A percentile compares a stretch with the other conserved stretches of the same genome.
These are phyloP conservation scores for Daldinia sp. DNA, from an alignment of 2,329 filamentous ascomycete genomes.

Conservation along the genomic window DNA sequence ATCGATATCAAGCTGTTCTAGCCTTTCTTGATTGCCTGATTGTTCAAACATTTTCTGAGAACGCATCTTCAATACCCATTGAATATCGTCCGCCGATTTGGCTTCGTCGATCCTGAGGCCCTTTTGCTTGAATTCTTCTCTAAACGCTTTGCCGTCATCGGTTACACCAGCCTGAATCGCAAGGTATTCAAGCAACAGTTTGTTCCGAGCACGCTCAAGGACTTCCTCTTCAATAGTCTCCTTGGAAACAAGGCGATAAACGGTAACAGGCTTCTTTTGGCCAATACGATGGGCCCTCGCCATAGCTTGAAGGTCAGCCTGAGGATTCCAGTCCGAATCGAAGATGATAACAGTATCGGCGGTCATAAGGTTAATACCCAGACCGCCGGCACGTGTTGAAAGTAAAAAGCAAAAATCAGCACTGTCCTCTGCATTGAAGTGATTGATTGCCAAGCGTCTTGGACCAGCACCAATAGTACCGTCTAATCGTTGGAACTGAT, in stretches of 20 bases:
- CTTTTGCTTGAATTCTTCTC: constrained; percentile 80
- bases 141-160: constrained; percentile 85
- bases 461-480: constrained; percentile 91
- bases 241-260: constrained; percentile 95
- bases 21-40: constrained; percentile 92
- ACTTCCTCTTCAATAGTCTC: constrained; percentile 99
- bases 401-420: constrained; percentile 96
- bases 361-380: constrained; percentile 99
- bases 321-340: constrained; percentile 98
- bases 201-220: constrained; percentile 93
- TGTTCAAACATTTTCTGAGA: constrained; percentile 99
- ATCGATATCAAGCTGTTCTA: constrained; percentile 97
- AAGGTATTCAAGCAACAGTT: constrained; percentile 95
- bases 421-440: constrained; percentile 97
- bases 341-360: constrained; percentile 98
- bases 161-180: constrained; percentile 97
- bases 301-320: constrained; percentile 98
- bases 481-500: constrained; percentile 93
- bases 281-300: constrained; percentile 97
- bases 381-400: constrained; percentile 91
- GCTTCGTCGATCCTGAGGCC: constrained; percentile 79
- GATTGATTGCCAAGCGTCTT: constrained; percentile 92
- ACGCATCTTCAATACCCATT: constrained; percentile 93
- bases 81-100: constrained; percentile 92
- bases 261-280: constrained; percentile 93